These are phyloP conservation scores for Chalciporus pseudorubinellus DNA, from an alignment of 768 basidiomycete species.

Conservation along the genomic window DNA sequence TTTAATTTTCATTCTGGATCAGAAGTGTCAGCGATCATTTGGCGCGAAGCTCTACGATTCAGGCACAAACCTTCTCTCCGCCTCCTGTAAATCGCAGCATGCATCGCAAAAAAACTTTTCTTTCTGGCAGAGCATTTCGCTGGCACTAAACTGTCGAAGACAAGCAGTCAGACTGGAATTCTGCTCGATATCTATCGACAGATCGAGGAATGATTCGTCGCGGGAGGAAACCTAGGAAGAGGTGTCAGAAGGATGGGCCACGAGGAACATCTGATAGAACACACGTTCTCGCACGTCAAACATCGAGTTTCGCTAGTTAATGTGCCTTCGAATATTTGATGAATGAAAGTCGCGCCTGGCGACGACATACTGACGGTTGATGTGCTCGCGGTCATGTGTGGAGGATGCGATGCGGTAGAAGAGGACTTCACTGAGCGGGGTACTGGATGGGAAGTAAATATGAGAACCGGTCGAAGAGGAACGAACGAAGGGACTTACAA, in stretches of 20 bases:
- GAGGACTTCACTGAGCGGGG: constrained; percentile 59
- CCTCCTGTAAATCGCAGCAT: constrained; percentile 96
- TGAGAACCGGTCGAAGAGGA: constrained; percentile 4
- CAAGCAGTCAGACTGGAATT: constrained; percentile 97
- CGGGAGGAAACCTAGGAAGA: constrained; percentile 73
- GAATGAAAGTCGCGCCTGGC: constrained; percentile 75
- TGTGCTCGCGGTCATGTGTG: constrained; percentile 39
- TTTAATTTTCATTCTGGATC: constrained; percentile 94
- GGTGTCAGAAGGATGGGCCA: constrained; percentile 4
- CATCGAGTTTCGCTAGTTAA: constrained; percentile 98
- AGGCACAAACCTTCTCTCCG: constrained; percentile 79
- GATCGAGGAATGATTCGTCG: constrained; percentile 94
- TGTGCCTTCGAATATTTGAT: constrained; percentile 88
- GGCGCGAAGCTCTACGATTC: background rate
- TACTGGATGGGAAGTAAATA: constrained; percentile 39
- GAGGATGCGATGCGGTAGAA: constrained; percentile 43
- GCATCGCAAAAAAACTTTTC: constrained; percentile 99
- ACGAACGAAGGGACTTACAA: constrained; percentile 44
- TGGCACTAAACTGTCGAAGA: constrained; percentile 93
- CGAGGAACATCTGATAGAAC: constrained; percentile 24
- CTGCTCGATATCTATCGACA: constrained; percentile 99
- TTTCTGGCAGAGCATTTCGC: constrained; percentile 96
- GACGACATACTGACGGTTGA: constrained; percentile 48
- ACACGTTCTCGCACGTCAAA: constrained; percentile 94
- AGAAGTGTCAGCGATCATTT: constrained; percentile 8